phyloP scores from a whole-genome alignment of 164 flowering plant species.

The Akebia trifoliata region DNA sequence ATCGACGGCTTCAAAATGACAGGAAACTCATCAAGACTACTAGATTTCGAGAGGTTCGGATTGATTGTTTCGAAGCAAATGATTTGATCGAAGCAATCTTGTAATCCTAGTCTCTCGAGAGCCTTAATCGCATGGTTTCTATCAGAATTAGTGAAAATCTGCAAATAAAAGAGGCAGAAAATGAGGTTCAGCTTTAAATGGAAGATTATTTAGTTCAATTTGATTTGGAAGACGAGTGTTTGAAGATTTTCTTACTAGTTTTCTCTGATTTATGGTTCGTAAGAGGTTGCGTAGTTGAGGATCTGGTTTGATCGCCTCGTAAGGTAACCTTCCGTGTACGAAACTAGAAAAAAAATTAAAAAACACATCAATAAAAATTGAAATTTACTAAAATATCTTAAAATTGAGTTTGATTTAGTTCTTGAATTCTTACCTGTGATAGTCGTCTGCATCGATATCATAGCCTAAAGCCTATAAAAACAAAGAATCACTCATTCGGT shows the following conservation, averaged over 20 bases:
- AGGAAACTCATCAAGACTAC: constrained; percentile 60
- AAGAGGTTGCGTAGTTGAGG: constrained; percentile 50
- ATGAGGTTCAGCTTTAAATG: not conserved
- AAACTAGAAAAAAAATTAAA: constrained; percentile 30
- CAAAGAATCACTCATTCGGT: not conserved
- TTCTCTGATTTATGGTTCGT: constrained; percentile 56
- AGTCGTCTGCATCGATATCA: constrained; percentile 30
- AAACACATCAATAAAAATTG: not conserved
- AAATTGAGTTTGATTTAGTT: not conserved
- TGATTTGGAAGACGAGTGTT: not conserved
- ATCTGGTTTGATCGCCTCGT: constrained; percentile 62
- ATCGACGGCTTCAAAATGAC: constrained; percentile 71
- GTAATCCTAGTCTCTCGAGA: constrained; percentile 55
- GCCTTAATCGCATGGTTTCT: constrained; percentile 53
- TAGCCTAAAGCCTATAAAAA: constrained; percentile 25
- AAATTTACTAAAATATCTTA: not conserved
- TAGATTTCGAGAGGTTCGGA: constrained; percentile 51
- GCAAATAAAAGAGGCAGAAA: not conserved
- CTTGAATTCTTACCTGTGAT: constrained; percentile 24
- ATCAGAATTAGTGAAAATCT: constrained; percentile 91
- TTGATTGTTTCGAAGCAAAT: constrained; percentile 91
- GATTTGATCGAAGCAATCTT: constrained; percentile 74
- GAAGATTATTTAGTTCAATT: not conserved
- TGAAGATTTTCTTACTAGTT: constrained; percentile 41
- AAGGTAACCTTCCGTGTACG: constrained; percentile 95